phyloP scores from a whole-genome alignment of 495 filamentous ascomycete genomes.

The Oleoguttula mirabilis region DNA sequence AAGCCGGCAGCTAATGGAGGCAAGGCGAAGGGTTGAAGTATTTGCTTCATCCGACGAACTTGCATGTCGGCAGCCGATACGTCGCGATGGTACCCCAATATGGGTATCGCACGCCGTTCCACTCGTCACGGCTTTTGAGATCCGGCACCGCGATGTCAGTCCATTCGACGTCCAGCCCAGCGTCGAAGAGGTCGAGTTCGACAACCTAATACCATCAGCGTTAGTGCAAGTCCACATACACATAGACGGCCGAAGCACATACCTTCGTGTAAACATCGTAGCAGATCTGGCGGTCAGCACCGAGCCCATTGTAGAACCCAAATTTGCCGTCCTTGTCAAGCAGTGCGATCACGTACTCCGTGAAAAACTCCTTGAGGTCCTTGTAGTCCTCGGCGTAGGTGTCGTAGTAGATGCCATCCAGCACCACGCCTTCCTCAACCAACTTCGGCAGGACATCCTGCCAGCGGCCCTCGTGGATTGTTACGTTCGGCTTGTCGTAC shows the following conservation, averaged over 20 bases:
- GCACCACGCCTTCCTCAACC: constrained; percentile 53
- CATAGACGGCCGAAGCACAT: background rate
- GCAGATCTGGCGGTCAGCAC: constrained; percentile 80
- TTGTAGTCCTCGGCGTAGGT: constrained; percentile 91
- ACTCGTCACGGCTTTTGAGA: constrained; percentile 47
- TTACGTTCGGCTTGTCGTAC: constrained; percentile 51
- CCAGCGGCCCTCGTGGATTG: constrained; percentile 65
- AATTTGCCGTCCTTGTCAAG: constrained; percentile 56
- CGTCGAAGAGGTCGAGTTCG: constrained; percentile 85
- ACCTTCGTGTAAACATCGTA: constrained; percentile 88
- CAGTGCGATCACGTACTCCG: constrained; percentile 68
- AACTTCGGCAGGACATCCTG: constrained; percentile 68
- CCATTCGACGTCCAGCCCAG: constrained; percentile 84
- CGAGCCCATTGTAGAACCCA: constrained; percentile 92
- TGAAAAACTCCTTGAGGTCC: constrained; percentile 77
- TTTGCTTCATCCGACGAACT: constrained; percentile 23
- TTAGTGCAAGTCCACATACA: background rate
- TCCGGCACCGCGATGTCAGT: constrained; percentile 60
- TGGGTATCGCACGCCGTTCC: constrained; percentile 72
- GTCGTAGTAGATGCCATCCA: constrained; percentile 95
- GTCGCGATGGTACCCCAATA: constrained; percentile 72
- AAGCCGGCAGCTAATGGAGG: constrained; percentile 12
- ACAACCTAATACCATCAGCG: constrained; percentile 40
- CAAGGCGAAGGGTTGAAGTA: background rate
- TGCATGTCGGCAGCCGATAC: constrained; percentile 53